Conservation (phyloP, 2,329 filamentous ascomycete genomes). For the Fonsecaea erecta region DNA sequence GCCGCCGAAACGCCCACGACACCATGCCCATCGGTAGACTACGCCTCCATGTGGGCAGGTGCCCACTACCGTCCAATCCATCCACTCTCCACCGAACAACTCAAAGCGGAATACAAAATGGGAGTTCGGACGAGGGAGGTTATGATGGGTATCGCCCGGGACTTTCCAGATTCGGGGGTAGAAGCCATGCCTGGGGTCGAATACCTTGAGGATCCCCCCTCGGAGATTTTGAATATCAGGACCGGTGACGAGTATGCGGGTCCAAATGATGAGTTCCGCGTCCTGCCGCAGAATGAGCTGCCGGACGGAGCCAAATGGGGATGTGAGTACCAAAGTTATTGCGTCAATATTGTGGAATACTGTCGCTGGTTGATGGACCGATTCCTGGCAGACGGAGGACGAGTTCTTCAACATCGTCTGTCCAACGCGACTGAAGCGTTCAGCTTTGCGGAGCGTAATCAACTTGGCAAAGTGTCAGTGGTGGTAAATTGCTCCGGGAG, state of each 20-base stretch:
- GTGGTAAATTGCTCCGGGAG: constrained; percentile 54
- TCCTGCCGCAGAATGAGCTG: constrained; percentile 40
- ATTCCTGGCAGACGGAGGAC: constrained; percentile 48
- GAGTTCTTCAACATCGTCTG: constrained; percentile 35
- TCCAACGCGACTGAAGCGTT: constrained; percentile 46
- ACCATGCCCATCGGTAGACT: constrained; percentile 46
- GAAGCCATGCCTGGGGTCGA: constrained; percentile 48
- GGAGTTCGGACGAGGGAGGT: constrained; percentile 46
- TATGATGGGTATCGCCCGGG: constrained; percentile 44
- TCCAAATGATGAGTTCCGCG: constrained; percentile 46
- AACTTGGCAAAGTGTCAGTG: constrained; percentile 38
- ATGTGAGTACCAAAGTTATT: constrained; percentile 48
- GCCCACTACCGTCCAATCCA: constrained; percentile 55
- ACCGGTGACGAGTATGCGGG: constrained; percentile 39
- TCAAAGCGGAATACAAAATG: constrained; percentile 44
- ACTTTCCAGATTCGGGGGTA: constrained; percentile 47
- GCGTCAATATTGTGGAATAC: constrained; percentile 52
- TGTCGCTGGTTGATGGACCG: constrained; percentile 47
- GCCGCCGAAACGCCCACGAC: constrained; percentile 48
- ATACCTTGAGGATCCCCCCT: constrained; percentile 47
- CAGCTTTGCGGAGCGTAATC: constrained; percentile 36
- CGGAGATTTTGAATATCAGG: constrained; percentile 35
- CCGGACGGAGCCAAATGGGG: constrained; percentile 46
- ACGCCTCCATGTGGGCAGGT: constrained; percentile 54
- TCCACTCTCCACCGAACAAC: constrained; percentile 43